phyloP scores from a whole-genome alignment of 306 rosid genomes.

The Lathyrus sativus region DNA sequence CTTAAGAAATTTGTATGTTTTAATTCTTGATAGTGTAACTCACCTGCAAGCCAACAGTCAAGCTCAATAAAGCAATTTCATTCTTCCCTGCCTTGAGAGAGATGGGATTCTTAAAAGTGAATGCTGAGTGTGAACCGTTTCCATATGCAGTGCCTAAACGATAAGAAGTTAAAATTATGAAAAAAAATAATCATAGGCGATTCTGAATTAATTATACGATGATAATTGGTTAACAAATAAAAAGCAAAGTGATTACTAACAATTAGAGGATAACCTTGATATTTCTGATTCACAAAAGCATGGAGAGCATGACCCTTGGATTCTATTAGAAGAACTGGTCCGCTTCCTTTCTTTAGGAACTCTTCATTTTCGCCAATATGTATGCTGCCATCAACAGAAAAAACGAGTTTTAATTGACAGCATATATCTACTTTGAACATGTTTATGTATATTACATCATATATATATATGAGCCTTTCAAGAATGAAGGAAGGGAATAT shows the following conservation, averaged over 20 bases:
- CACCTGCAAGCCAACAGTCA: slow-evolving; percentile 91
- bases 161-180: slow-evolving; percentile 10
- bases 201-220: not conserved
- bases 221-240: slow-evolving; percentile 28
- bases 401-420: slow-evolving; percentile 28
- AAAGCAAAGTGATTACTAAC: slow-evolving; percentile 1
- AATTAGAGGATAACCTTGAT: slow-evolving; percentile 62
- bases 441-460: slow-evolving; percentile 22
- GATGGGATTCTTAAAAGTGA: slow-evolving; percentile 58
- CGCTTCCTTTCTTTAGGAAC: slow-evolving; percentile 73
- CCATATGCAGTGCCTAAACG: slow-evolving; percentile 79
- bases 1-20: too few relatives aligned
- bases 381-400: slow-evolving; percentile 60
- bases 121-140: slow-evolving; percentile 77
- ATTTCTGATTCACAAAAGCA: slow-evolving; percentile 79
- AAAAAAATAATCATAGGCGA: slow-evolving; percentile 5
- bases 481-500: not conserved
- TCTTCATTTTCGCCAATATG: slow-evolving; percentile 62
- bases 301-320: slow-evolving; percentile 93
- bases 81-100: slow-evolving; percentile 80
- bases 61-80: slow-evolving; percentile 77
- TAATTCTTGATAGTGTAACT: slow-evolving; percentile 18
- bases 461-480: not conserved
- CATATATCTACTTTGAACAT: slow-evolving; percentile 10
- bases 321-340: slow-evolving; percentile 70